Conservation (phyloP, 2,329 filamentous ascomycete species). For the Penicillium sp. region DNA sequence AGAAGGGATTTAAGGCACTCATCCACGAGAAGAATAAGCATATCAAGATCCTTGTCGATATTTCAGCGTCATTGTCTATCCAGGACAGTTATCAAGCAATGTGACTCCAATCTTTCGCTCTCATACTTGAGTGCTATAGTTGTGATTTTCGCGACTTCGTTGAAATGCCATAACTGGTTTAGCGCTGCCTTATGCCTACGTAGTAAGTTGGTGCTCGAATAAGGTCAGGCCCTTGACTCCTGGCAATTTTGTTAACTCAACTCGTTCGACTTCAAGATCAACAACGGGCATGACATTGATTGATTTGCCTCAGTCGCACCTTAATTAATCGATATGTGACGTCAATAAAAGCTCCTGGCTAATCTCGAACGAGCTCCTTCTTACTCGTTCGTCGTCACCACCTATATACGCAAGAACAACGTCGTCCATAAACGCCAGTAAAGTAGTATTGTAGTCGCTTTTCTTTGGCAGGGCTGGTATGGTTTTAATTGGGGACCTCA, state of each 20-base stretch:
- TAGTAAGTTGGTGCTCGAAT: too few species aligned
- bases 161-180: too few species aligned
- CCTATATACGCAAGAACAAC: neutral
- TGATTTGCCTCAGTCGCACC: conserved; percentile 9
- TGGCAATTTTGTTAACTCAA: conserved; percentile 3
- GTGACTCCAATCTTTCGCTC: too few species aligned
- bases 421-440: too few species aligned
- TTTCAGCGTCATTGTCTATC: conserved; percentile 12
- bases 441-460: too few species aligned
- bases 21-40: conserved; percentile 64
- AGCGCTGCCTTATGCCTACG: too few species aligned
- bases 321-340: conserved; percentile 15
- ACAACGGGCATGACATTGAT: conserved; percentile 6
- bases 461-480: too few species aligned
- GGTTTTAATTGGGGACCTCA: too few species aligned
- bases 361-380: conserved; percentile 13
- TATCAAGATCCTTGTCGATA: conserved; percentile 62
- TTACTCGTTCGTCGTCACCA: conserved; percentile 10
- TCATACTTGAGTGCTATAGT: too few species aligned
- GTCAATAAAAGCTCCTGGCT: conserved; percentile 15
- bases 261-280: conserved; percentile 7
- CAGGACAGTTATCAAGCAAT: too few species aligned
- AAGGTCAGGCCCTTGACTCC: neutral
- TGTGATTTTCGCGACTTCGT: too few species aligned
- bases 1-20: conserved; percentile 60